These are phyloP conservation scores for Arthrobotrys iridis DNA, from an alignment of 2,329 filamentous ascomycete genomes.

Conservation along the genomic window DNA sequence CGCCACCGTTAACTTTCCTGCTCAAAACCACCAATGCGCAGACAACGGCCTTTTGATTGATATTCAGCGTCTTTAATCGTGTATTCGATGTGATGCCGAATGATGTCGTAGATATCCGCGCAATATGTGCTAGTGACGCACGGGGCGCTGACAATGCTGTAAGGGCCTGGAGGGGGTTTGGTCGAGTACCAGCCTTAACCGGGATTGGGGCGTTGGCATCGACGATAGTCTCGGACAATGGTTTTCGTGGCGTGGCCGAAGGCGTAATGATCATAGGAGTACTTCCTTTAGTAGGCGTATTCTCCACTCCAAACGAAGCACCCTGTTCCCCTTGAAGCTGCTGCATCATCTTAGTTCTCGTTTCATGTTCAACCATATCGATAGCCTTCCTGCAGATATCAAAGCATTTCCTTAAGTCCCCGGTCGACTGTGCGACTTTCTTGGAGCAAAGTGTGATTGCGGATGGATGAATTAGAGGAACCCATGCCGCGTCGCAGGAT, in stretches of 20 bases:
- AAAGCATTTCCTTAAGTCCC: constrained; percentile 93
- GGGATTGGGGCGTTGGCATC: constrained; percentile 72
- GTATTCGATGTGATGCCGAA: constrained; percentile 90
- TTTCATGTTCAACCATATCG: constrained; percentile 87
- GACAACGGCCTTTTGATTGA: constrained; percentile 95
- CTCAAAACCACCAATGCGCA: constrained; percentile 90
- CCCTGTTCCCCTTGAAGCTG: constrained; percentile 69
- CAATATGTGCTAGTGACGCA: constrained; percentile 88
- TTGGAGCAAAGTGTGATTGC: constrained; percentile 93
- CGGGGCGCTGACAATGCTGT: constrained; percentile 75
- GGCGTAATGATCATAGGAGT: constrained; percentile 33
- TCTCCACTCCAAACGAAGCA: constrained; percentile 57
- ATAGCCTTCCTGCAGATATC: constrained; percentile 91
- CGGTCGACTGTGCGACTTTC: constrained; percentile 93
- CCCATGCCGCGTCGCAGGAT: constrained; percentile 66
- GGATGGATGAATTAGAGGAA: constrained; percentile 92
- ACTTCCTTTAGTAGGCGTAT: constrained; percentile 61
- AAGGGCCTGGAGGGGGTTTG: constrained; percentile 40
- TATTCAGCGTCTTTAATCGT: constrained; percentile 84
- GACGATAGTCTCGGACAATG: constrained; percentile 78
- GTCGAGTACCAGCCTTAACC: constrained; percentile 19
- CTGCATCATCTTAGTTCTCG: constrained; percentile 75
- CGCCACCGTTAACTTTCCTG: constrained; percentile 69
- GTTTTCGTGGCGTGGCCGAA: constrained; percentile 31
- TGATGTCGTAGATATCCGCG: constrained; percentile 85